These are phyloP conservation scores for Trichoderma citrinoviride DNA, from an alignment of 2,329 filamentous ascomycete species.

Conservation along the genomic window DNA sequence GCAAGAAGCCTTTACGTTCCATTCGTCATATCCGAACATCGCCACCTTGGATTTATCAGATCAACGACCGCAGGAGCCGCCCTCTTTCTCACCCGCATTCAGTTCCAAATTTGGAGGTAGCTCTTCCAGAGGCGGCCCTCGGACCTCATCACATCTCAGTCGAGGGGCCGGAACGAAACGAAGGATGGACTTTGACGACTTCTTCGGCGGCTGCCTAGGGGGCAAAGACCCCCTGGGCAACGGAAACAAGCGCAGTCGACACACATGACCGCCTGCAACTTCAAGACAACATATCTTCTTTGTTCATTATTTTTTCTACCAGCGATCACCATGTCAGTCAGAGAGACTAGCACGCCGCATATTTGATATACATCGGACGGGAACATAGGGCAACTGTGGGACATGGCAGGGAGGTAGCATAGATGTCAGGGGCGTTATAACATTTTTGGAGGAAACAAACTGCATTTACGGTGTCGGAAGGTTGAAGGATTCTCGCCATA, in stretches of 20 bases:
- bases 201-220: slow-evolving; percentile 67
- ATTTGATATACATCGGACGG: slow-evolving; percentile 24
- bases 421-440: slow-evolving; percentile 39
- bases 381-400: slow-evolving; percentile 35
- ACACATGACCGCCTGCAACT: slow-evolving; percentile 34
- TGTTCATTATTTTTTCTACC: background rate
- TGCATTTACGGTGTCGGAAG: slow-evolving; percentile 24
- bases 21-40: slow-evolving; percentile 60
- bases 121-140: slow-evolving; percentile 28
- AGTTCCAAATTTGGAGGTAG: slow-evolving; percentile 32
- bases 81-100: slow-evolving; percentile 30
- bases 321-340: slow-evolving; percentile 20
- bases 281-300: background rate
- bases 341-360: slow-evolving; percentile 8
- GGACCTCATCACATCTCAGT: slow-evolving; percentile 48
- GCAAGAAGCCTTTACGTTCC: slow-evolving; percentile 67
- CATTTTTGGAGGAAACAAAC: slow-evolving; percentile 31
- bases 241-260: slow-evolving; percentile 51
- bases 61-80: slow-evolving; percentile 42
- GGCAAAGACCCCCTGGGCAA: slow-evolving; percentile 59
- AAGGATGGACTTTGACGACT: slow-evolving; percentile 69
- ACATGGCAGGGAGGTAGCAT: slow-evolving; percentile 36
- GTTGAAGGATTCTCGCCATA: slow-evolving; percentile 20
- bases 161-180: slow-evolving; percentile 69
- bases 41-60: slow-evolving; percentile 61